Conservation (phyloP, 2,329 filamentous ascomycete genomes). For the Pseudogymnoascus verrucosus region DNA sequence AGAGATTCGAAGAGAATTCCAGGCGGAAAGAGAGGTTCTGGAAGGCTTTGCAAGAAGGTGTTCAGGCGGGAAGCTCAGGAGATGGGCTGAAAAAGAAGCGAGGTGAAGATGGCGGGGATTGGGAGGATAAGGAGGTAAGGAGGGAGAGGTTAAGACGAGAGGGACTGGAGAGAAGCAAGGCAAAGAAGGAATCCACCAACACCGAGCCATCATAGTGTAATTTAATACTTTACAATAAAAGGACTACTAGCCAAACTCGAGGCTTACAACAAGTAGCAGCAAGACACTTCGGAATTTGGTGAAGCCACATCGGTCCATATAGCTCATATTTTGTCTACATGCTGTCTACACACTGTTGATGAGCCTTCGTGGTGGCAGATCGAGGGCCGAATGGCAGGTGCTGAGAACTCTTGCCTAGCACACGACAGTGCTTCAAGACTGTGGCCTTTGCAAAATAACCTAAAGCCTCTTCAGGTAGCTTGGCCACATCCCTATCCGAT, state of each 20-base stretch:
- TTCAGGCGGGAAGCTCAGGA: constrained; percentile 15
- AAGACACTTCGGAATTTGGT: neutral
- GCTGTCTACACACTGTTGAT: constrained; percentile 4
- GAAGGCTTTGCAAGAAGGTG: constrained; percentile 28
- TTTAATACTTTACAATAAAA: neutral
- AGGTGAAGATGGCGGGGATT: constrained; percentile 34
- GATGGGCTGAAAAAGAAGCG: constrained; percentile 16
- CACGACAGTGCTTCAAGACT: constrained; percentile 4
- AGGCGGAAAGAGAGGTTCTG: constrained; percentile 61
- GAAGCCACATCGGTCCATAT: neutral
- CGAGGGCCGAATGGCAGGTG: constrained; percentile 1
- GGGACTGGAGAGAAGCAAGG: constrained; percentile 42
- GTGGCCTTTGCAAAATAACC: neutral
- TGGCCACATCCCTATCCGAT: constrained; percentile 1
- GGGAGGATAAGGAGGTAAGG: constrained; percentile 47
- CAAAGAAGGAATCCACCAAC: neutral
- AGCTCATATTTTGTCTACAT: constrained; percentile 3
- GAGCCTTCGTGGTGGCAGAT: neutral
- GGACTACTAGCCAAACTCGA: neutral
- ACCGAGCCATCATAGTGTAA: neutral
- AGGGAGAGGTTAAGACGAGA: constrained; percentile 50
- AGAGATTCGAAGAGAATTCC: constrained; percentile 62
- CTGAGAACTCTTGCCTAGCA: constrained; percentile 5
- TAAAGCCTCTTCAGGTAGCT: constrained; percentile 3
- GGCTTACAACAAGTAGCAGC: neutral